Evolutionary conservation across 345 rosid genomes (phyloP), one percentile per base, ranked within the genome.

Genomic region (Eucalyptus cloeziana): DNA sequence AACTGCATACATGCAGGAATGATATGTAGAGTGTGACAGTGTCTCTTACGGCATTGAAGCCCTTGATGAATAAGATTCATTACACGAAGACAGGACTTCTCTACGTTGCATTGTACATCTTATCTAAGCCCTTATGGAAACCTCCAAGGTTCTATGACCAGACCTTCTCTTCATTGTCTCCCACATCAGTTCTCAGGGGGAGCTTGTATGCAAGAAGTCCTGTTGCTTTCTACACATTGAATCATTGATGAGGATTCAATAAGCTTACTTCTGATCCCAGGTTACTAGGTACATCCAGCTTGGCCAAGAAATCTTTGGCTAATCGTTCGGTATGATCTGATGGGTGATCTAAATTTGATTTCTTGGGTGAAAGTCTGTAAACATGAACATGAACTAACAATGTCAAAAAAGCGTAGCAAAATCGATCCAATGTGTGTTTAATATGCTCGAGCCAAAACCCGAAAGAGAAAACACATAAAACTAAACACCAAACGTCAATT

Each of bases 381-480:
- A 19, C 45, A 71, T 71, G 8, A 33, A 19, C 27, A 19, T 37
- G 81, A 71, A 24, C 81, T 37, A 21, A 2, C 40, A 3, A 71
- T 19, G 45, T 1, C 8, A 0, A 71, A 22, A 37, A 6, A 71
- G 11, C 5, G 0, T 15, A 10, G 25, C 12, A 9, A 4, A 67
- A 67, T 67, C 0, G 43, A 31, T 31, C 24, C 0, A 1, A 16
- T 16, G 22, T 69, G 79, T 31, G 79, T 31, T 3, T 67, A 31
- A 31, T 15, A 67, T 1, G 43, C 8, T 31, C 80, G 2, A 69
- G 12, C 80, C 80, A 31, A 69, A 31, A 69, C 4, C 80, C 80
- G 4, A 69, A 31, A 17, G 43, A 40, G 80, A 8, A 69, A 69
- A 31, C 21, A 31, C 24, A 17, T 37, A 1, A 67, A 67, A 67